Base-by-base conservation (phyloP, 495 filamentous ascomycete species). In the Hamigera avellanea region DNA sequence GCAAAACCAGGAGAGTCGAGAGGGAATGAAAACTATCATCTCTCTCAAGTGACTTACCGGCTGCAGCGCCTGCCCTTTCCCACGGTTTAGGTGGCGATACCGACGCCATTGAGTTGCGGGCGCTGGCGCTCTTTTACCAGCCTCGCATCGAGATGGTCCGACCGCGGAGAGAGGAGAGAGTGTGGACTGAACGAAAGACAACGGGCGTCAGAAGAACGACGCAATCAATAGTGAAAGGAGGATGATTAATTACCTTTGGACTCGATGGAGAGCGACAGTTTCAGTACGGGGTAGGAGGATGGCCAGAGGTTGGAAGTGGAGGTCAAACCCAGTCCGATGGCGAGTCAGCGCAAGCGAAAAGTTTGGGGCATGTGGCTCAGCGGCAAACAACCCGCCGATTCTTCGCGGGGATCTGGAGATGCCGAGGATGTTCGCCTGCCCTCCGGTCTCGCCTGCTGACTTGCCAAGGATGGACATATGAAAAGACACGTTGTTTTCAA, bases 1-100 rank as follows among this genome's bases (percentile, higher is more conserved):
- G n/a, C n/a, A n/a, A n/a, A n/a, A n/a, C n/a, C n/a, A n/a, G n/a
- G n/a, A n/a, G n/a, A n/a, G n/a, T n/a, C n/a, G n/a, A n/a, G n/a
- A n/a, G n/a, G n/a, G n/a, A n/a, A n/a, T n/a, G n/a, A n/a, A n/a
- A n/a, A n/a, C n/a, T n/a, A n/a, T n/a, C n/a, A n/a, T n/a, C n/a
- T n/a, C n/a, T n/a, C n/a, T n/a, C n/a, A n/a, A n/a, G n/a, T n/a
- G 14, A 59, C 46, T 56, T 56, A 66, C 70, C 57, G 47, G 73
- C 62, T 41, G 70, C 54, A 35, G 75, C 73, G 56, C 84, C 81
- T 39, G 75, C 72, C 56, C 78, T 75, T 63, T 96, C 89, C 89
- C 89, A 96, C 14, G 89, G 89, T 63, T 96, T 96, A 25, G 89
- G 89, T 48, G 89, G 89, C 62, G 88, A 89, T 45, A 76, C 74